Evolutionary conservation across 352 stramenopile species (phyloP).

Genomic region (Phytophthora chlamydospora): DNA sequence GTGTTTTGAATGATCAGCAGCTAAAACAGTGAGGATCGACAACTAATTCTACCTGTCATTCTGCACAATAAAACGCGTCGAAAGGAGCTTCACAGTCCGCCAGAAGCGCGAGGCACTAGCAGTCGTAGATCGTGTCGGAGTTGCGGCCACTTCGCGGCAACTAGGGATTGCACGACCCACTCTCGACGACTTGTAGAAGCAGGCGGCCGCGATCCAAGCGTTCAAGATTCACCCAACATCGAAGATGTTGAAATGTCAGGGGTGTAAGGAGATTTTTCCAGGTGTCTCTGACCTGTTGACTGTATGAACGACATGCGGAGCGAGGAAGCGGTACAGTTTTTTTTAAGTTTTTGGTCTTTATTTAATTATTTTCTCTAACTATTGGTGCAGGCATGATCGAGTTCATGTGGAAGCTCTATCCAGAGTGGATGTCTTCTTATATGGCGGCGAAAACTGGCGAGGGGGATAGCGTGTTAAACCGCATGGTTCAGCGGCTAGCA

Average conservation of each 20-base stretch:
- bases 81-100: not conserved
- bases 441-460: not conserved
- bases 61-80: not conserved
- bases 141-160: too few species aligned
- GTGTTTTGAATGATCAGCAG: too few species aligned
- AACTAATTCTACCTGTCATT: too few species aligned
- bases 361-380: not conserved
- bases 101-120: too few species aligned
- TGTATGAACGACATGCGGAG: conserved; percentile 4
- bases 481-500: conserved; percentile 2
- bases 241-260: conserved; percentile 3
- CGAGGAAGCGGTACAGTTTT: not conserved
- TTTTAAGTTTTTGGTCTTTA: not conserved
- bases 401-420: conserved; percentile 1
- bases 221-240: not conserved
- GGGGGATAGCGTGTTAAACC: not conserved
- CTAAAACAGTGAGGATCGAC: too few species aligned
- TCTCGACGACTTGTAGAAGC: not conserved
- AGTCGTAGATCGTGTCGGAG: too few species aligned
- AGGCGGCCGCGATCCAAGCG: not conserved
- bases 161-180: not conserved
- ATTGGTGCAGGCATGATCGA: not conserved
- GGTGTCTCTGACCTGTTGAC: conserved; percentile 1
- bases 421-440: not conserved
- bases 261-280: conserved; percentile 9